These are phyloP conservation scores for Huntiella bhutanensis DNA, from an alignment of 2,329 filamentous ascomycete genomes.

Conservation along the genomic window DNA sequence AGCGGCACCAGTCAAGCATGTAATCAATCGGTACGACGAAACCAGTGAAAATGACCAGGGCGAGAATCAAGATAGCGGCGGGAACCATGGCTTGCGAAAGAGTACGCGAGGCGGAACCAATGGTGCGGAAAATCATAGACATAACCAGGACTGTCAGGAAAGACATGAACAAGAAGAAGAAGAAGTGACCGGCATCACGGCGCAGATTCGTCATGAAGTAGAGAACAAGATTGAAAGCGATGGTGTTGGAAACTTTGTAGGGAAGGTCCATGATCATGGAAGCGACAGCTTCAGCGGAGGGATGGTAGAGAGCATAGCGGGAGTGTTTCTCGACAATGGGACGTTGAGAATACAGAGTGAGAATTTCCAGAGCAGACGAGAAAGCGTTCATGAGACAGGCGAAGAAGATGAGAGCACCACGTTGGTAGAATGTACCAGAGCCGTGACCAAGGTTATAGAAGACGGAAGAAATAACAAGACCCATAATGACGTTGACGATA, in stretches of 20 bases:
- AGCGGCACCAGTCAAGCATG: conserved; percentile 65
- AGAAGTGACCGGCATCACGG: conserved; percentile 57
- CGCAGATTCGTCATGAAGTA: conserved; percentile 80
- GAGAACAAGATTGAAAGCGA: conserved; percentile 60
- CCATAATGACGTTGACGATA: conserved; percentile 55
- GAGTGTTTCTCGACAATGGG: conserved; percentile 82
- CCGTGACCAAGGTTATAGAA: conserved; percentile 54
- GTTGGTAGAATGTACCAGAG: conserved; percentile 58
- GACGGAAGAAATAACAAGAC: conserved; percentile 59
- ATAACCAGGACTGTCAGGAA: conserved; percentile 57
- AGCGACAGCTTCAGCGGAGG: conserved; percentile 69
- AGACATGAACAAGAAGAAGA: conserved; percentile 65
- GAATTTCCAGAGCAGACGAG: conserved; percentile 59
- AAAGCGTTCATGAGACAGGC: conserved; percentile 77
- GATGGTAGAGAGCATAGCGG: conserved; percentile 76
- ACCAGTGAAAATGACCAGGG: conserved; percentile 50
- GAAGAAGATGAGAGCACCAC: conserved; percentile 71
- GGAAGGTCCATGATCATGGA: conserved; percentile 78
- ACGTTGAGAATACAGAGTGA: conserved; percentile 73
- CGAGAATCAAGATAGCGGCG: conserved; percentile 41
- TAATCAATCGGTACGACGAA: conserved; percentile 47
- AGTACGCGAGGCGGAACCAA: conserved; percentile 57
- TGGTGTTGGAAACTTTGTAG: conserved; percentile 55
- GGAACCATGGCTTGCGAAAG: conserved; percentile 45
- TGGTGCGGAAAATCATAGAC: conserved; percentile 73